Evolutionary conservation across 164 flowering plant species (phyloP).

Genomic region (Vitis rotundifolia): DNA sequence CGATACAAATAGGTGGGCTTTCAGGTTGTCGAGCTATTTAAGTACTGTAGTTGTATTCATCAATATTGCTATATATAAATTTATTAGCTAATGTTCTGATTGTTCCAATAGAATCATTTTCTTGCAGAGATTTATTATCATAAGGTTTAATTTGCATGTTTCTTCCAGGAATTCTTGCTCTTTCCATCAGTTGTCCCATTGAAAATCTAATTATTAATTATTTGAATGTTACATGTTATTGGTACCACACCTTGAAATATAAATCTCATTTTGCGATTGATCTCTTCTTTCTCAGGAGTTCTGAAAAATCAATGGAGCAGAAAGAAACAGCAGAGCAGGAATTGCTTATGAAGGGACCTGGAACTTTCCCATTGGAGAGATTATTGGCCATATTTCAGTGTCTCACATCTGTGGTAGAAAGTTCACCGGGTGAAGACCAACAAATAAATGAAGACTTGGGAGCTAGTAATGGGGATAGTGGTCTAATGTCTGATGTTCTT

Average conservation of each 20-base stretch:
- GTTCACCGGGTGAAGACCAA: constrained; percentile 45
- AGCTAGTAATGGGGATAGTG: constrained; percentile 30
- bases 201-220: not conserved
- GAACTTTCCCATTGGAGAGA: constrained; percentile 91
- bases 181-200: too few relatives aligned
- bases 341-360: constrained; percentile 86
- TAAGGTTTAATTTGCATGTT: not conserved
- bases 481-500: constrained; percentile 80
- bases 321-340: constrained; percentile 80
- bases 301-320: constrained; percentile 57
- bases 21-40: too few relatives aligned
- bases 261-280: not conserved
- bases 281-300: constrained; percentile 39
- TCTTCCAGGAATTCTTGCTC: too few relatives aligned
- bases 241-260: too few relatives aligned
- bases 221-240: not conserved
- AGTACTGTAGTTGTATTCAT: too few relatives aligned
- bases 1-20: too few relatives aligned
- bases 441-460: constrained; percentile 23
- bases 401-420: constrained; percentile 67
- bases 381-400: constrained; percentile 93
- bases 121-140: not conserved
- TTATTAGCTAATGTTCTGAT: too few relatives aligned
- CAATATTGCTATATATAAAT: too few relatives aligned
- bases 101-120: not conserved